Percentiles rank a stretch among this genome's conserved stretches.
Evolutionary conservation across 495 filamentous ascomycete species (phyloP).

Genomic region (Neurospora sp.): DNA sequence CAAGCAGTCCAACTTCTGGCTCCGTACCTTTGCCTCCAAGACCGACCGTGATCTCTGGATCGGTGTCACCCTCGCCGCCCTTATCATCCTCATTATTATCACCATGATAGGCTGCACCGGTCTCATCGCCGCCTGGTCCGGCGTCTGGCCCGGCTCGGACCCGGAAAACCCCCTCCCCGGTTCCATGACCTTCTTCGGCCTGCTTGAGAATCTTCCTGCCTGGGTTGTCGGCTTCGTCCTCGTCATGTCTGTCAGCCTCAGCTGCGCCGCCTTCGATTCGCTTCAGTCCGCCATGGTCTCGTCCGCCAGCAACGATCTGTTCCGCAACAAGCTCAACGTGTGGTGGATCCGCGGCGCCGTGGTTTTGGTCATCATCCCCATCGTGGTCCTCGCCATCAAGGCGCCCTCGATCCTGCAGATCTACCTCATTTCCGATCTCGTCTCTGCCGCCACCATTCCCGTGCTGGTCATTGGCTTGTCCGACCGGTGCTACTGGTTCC

Average conservation of each 20-base stretch:
- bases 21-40: conserved; percentile 69
- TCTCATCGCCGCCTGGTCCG: conserved; percentile 64
- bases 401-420: conserved; percentile 64
- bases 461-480: conserved; percentile 56
- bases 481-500: conserved; percentile 56
- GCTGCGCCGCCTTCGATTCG: conserved; percentile 63
- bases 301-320: conserved; percentile 65
- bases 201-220: conserved; percentile 56
- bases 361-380: conserved; percentile 57
- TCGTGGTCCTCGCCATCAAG: conserved; percentile 58
- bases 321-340: conserved; percentile 61
- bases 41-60: conserved; percentile 67
- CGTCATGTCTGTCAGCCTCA: conserved; percentile 63
- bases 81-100: conserved; percentile 51
- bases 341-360: conserved; percentile 57
- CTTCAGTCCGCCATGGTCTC: conserved; percentile 71
- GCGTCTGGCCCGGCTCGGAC: conserved; percentile 45
- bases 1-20: conserved; percentile 55
- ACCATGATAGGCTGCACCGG: conserved; percentile 58
- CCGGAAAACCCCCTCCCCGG: conserved; percentile 43
- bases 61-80: conserved; percentile 53
- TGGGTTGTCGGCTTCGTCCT: conserved; percentile 71
- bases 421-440: conserved; percentile 64
- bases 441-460: conserved; percentile 60
- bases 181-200: conserved; percentile 59